These are phyloP conservation scores for Podospora australis DNA, from an alignment of 495 filamentous ascomycete genomes.

Conservation along the genomic window DNA sequence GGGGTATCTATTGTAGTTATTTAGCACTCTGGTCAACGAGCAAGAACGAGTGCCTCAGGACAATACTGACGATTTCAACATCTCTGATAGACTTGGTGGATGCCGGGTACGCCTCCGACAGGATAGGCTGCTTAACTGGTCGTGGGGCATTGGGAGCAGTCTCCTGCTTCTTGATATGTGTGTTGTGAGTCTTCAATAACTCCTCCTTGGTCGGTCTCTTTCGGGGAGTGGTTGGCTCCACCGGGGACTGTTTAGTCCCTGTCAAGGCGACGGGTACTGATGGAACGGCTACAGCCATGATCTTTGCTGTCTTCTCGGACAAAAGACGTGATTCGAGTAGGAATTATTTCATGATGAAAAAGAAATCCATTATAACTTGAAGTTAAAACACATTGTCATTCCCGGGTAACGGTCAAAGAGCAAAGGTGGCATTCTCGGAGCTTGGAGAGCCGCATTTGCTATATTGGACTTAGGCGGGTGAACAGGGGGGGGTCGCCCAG, in stretches of 20 bases:
- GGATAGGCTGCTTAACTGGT: constrained; percentile 30
- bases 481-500: background rate
- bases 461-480: constrained; percentile 23
- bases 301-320: background rate
- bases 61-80: constrained; percentile 23
- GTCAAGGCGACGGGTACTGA: background rate
- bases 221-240: background rate
- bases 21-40: background rate
- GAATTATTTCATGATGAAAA: background rate
- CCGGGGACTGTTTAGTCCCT: background rate
- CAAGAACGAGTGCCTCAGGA: background rate
- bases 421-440: constrained; percentile 33
- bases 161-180: constrained; percentile 25
- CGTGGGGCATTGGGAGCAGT: constrained; percentile 20
- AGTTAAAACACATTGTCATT: background rate
- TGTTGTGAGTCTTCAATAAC: constrained; percentile 26
- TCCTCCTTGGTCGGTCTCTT: constrained; percentile 23
- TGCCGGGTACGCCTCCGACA: constrained; percentile 26
- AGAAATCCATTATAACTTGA: background rate
- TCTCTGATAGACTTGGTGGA: constrained; percentile 29
- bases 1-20: constrained; percentile 18
- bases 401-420: background rate
- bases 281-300: constrained; percentile 9
- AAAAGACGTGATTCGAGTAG: background rate
- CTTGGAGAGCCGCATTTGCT: constrained; percentile 22